Conservation (phyloP, 129 eudicot genomes). For the Pseudognaphalium luteoalbum region DNA sequence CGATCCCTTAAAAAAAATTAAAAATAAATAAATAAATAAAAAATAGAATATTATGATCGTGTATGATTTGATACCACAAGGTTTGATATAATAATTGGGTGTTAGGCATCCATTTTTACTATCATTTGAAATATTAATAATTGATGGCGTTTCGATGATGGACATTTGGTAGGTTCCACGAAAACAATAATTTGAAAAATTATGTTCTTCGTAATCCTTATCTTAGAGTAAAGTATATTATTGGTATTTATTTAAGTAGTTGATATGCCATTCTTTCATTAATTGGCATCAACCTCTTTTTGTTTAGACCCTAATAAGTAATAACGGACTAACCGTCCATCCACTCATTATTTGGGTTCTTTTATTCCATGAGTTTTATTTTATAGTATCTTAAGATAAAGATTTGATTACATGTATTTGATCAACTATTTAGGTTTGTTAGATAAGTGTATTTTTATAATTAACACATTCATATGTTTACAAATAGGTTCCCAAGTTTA, state of each 20-base stretch:
- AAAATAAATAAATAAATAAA: too few species aligned
- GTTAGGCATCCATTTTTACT: constrained; percentile 15
- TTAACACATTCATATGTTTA: too few species aligned
- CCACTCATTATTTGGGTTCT: constrained; percentile 16
- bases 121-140: too few species aligned
- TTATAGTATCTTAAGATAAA: neutral
- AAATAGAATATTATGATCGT: constrained; percentile 19
- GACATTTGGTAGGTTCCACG: constrained; percentile 11
- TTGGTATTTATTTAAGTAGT: neutral
- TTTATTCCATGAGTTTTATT: neutral
- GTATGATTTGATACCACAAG: constrained; percentile 13
- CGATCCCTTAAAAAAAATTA: neutral
- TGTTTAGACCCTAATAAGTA: neutral
- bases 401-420: neutral
- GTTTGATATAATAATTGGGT: constrained; percentile 22
- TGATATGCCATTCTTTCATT: constrained; percentile 16
- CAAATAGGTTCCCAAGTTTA: too few species aligned
- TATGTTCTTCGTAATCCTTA: constrained; percentile 19
- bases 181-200: constrained; percentile 2
- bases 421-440: neutral
- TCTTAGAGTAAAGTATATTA: neutral
- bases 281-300: constrained; percentile 5
- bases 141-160: neutral
- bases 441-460: neutral
- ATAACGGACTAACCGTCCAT: constrained; percentile 34